Percentiles rank a stretch among this genome's conserved stretches.
Evolutionary conservation across 73 alveolate species (phyloP).

Genomic region (Paramecium sexaurelia): DNA sequence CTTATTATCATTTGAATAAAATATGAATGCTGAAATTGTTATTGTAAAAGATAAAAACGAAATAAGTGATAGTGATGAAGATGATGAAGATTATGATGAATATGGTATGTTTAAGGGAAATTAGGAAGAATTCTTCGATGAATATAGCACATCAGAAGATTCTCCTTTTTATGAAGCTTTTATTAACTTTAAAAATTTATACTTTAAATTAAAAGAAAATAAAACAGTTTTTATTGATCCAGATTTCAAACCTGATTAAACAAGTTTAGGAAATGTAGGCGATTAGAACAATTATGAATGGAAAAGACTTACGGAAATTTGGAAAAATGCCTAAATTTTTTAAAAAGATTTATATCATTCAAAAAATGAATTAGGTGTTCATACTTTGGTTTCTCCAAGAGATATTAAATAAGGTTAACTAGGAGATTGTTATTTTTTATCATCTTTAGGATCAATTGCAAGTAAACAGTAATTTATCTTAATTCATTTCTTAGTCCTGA

Average conservation of each 20-base stretch:
- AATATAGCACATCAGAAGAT: not conserved
- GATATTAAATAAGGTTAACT: slow-evolving; percentile 84
- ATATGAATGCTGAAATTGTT: slow-evolving; percentile 19
- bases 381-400: slow-evolving; percentile 74
- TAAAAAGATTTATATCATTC: slow-evolving; percentile 13
- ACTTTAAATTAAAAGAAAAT: not conserved
- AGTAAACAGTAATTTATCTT: slow-evolving; percentile 74
- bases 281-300: not conserved
- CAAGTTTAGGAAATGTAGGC: not conserved
- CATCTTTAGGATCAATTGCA: slow-evolving; percentile 85
- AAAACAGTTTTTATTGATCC: not conserved
- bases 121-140: not conserved
- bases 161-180: not conserved
- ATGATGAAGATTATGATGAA: not conserved
- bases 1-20: not conserved
- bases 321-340: slow-evolving; percentile 6
- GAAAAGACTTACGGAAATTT: not conserved
- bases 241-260: slow-evolving; percentile 8
- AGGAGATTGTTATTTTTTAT: slow-evolving; percentile 88
- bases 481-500: slow-evolving; percentile 53
- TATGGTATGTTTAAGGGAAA: not conserved
- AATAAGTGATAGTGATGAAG: not conserved
- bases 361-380: slow-evolving; percentile 51
- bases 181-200: not conserved
- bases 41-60: not conserved